phyloP scores from a whole-genome alignment of 768 basidiomycete genomes.

The Pholiota microspora region DNA sequence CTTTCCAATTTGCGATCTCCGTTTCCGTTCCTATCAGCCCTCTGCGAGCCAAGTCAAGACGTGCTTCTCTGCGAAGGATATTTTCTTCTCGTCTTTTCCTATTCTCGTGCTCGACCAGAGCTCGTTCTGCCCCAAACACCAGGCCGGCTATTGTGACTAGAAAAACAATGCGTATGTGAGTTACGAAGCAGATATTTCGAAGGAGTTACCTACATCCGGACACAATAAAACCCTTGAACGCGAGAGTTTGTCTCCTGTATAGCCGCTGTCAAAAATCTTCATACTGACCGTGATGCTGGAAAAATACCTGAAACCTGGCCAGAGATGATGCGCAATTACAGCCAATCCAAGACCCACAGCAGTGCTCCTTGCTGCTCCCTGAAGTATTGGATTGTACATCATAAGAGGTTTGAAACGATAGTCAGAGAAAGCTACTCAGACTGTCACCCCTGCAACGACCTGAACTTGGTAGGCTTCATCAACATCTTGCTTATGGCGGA shows the following conservation, averaged over 20 bases:
- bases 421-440: constrained; percentile 30
- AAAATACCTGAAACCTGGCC: constrained; percentile 67
- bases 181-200: background rate
- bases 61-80: constrained; percentile 66
- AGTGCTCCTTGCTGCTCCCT: constrained; percentile 56
- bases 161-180: background rate
- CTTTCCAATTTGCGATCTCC: constrained; percentile 80
- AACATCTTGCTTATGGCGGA: constrained; percentile 41
- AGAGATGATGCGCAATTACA: constrained; percentile 64
- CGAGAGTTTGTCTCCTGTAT: constrained; percentile 70
- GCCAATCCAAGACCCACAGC: constrained; percentile 59
- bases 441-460: constrained; percentile 54
- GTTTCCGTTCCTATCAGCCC: constrained; percentile 82
- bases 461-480: constrained; percentile 60
- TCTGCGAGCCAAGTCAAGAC: constrained; percentile 68
- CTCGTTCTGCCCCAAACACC: constrained; percentile 73
- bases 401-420: constrained; percentile 10
- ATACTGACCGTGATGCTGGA: background rate
- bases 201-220: constrained; percentile 55
- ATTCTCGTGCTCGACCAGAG: constrained; percentile 70
- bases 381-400: constrained; percentile 5
- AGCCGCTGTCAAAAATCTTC: background rate
- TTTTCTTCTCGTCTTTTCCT: constrained; percentile 66
- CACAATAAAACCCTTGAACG: constrained; percentile 79
- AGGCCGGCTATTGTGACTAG: constrained; percentile 65